These are phyloP conservation scores for Plenodomus biglobosus DNA, from an alignment of 2,329 filamentous ascomycete species.

Conservation along the genomic window DNA sequence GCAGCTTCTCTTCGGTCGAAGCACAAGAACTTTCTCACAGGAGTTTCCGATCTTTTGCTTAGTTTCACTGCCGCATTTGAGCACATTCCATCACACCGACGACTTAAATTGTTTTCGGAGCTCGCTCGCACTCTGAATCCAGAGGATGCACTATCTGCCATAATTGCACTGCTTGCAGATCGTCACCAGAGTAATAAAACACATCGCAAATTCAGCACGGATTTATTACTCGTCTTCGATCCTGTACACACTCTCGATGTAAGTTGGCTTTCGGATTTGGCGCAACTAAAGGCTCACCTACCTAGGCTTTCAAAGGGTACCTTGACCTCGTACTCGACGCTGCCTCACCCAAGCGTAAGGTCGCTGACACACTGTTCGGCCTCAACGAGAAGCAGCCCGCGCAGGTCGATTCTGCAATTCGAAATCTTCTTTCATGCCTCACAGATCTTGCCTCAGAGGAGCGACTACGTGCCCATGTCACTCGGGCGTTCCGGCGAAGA, in stretches of 20 bases:
- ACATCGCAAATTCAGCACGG: slow-evolving; percentile 72
- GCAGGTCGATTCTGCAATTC: slow-evolving; percentile 41
- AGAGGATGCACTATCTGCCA: slow-evolving; percentile 82
- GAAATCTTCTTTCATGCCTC: slow-evolving; percentile 45
- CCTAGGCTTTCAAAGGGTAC: slow-evolving; percentile 67
- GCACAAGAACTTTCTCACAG: slow-evolving; percentile 75
- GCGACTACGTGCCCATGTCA: slow-evolving; percentile 34
- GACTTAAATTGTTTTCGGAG: slow-evolving; percentile 79
- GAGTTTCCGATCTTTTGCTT: slow-evolving; percentile 84
- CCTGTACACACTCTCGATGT: slow-evolving; percentile 69
- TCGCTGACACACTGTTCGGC: slow-evolving; percentile 73
- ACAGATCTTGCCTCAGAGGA: slow-evolving; percentile 42
- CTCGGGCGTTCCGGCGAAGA: slow-evolving; percentile 33
- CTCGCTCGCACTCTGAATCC: slow-evolving; percentile 82
- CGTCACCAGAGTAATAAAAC: slow-evolving; percentile 77
- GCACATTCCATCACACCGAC: slow-evolving; percentile 86
- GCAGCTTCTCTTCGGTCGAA: slow-evolving; percentile 79
- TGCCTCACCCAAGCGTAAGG: slow-evolving; percentile 70
- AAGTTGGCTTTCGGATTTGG: neutral
- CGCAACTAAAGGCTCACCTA: neutral
- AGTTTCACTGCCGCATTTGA: slow-evolving; percentile 97
- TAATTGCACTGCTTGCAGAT: slow-evolving; percentile 88
- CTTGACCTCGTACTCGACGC: slow-evolving; percentile 74
- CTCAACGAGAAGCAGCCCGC: slow-evolving; percentile 52
- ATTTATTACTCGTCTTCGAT: slow-evolving; percentile 71